Evolutionary conservation across 495 filamentous ascomycete genomes (phyloP), one percentile per base, ranked within the genome.

Genomic region (Astrothelium macrocarpum): DNA sequence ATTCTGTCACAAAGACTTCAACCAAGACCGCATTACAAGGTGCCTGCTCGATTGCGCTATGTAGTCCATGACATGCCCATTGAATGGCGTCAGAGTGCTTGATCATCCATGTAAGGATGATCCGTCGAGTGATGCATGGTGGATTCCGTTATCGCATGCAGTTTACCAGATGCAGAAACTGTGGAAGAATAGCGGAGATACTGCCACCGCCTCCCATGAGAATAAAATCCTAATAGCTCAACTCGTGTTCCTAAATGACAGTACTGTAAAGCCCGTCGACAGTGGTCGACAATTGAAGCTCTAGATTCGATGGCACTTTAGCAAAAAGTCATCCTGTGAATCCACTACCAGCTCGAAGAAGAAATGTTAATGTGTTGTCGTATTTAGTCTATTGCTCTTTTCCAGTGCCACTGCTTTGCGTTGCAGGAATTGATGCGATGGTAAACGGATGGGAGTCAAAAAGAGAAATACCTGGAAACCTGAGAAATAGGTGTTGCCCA

Each of bases 401-500:
- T 12, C 36, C 36, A 49, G 45, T n/a, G 5, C 16, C 14, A 60
- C 56, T 34, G 5, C 3, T 43, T 18, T 32, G 4, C 11, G 53
- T 42, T 34, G 20, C 20, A 7, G 65, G 64, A 32, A 46, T 39
- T 2, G 66, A 69, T 2, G 66, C 66, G 32, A 74, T 72, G 9
- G 71, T 72, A 58, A 74, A 74, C 12, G 72, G 67, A 62, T 69
- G 69, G 61, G 67, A 70, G 12, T 71, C 64, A 10, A 73, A 36
- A 23, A 53, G 1, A 1, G 63, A n/a, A 25, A 72, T 28, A 23
- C 43, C 5, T 5, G 70, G 64, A 58, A 72, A 68, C 28, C 70
- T 62, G 3, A 74, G 60, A 39, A 65, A 74, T 45, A 53, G 32
- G 62, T 73, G 71, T 61, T 74, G 70, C 1, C 60, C 69, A 7